These are phyloP conservation scores for Ceratocystis alfenasii DNA, from an alignment of 2,329 filamentous ascomycete species.

Conservation along the genomic window DNA sequence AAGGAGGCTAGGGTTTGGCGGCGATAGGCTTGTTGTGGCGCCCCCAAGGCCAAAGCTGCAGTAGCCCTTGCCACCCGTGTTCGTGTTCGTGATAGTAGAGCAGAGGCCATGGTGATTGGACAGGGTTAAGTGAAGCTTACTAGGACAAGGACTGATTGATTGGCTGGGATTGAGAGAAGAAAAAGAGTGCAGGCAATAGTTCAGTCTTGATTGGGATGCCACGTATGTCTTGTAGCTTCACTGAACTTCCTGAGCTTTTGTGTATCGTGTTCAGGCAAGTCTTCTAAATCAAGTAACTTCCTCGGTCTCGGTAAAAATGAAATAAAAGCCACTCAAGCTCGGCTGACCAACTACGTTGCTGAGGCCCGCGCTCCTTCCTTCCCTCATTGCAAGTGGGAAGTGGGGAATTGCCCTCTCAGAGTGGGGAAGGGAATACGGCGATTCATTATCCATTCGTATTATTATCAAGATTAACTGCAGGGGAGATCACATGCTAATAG, in stretches of 20 bases:
- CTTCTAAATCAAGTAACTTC: not conserved
- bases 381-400: not conserved
- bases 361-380: not conserved
- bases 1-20: not conserved
- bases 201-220: not conserved
- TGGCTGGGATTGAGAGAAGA: not conserved
- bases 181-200: not conserved
- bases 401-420: not conserved
- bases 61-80: not conserved
- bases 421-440: not conserved
- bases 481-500: too few relatives aligned
- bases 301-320: not conserved
- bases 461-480: too few relatives aligned
- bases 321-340: not conserved
- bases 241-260: not conserved
- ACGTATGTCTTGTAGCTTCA: not conserved
- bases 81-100: slow-evolving; percentile 1
- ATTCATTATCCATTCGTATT: not conserved
- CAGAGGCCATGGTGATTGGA: not conserved
- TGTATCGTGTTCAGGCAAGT: not conserved
- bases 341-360: not conserved
- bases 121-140: not conserved
- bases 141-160: not conserved
- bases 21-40: not conserved
- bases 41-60: not conserved